Base-by-base conservation (phyloP, 2,329 filamentous ascomycete species). In the Diaporthe vaccinii region DNA sequence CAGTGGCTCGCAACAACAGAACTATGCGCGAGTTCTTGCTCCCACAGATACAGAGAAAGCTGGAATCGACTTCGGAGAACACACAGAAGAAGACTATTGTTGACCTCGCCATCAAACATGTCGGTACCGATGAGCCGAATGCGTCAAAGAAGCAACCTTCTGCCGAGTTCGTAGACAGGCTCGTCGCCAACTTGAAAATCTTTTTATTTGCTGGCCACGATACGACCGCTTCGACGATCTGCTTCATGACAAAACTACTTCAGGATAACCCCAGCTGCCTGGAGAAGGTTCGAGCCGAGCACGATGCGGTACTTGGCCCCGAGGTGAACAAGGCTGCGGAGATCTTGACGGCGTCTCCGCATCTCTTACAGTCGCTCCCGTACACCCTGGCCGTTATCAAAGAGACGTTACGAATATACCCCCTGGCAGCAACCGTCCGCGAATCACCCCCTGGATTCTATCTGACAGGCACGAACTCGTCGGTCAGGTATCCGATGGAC, bases 171-270 rank as follows among this genome's bases (percentile, higher is more conserved):
- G 15, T 55, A 6, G 51, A 55, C 25, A 17, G n/a, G 20, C 51
- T 55, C 51, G 14, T 55, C 25, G 51, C 51, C 51, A 55, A 55
- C 51, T 17, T 55, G 51, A 55, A 55, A 55, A n/a, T 55, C n/a
- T 55, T 55, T 15, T 2, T 55, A 28, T 55, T 55, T 25, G 51
- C 51, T n/a, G 51, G 51, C 10, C 51, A 55, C 25, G 51, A 55
- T 0, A 55, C 51, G 4, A 55, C 51, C 25, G 25, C n/a, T 7
- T 55, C 51, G n/a, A 55, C 51, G n/a, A 55, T 55, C n/a, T 55
- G 51, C 25, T 55, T 55, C 25, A 28, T 55, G n/a, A 28, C 7
- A 1, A 55, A 55, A 28, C n/a, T 55, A 4, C 51, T 55, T 1
- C 51, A 55, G n/a, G 51, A 55, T 12, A 55, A 55, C 4, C 14